Conservation (phyloP, 768 basidiomycete genomes). For the Stropharia rugosoannulata region DNA sequence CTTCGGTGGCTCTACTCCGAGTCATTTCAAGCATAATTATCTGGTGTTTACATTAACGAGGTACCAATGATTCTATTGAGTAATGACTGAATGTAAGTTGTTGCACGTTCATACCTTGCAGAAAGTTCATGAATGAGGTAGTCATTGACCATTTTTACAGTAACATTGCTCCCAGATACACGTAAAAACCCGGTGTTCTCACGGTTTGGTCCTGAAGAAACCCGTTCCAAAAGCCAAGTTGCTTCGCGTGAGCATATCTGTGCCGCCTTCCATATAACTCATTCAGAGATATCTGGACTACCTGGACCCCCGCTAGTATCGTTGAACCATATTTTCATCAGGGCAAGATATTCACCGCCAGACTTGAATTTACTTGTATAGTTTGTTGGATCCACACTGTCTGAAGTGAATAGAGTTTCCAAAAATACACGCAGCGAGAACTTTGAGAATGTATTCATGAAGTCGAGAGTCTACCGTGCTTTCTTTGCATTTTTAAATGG, state of each 20-base stretch:
- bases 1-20: conserved; percentile 15
- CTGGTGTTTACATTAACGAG: conserved; percentile 22
- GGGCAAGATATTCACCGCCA: neutral
- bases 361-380: conserved; percentile 3
- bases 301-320: neutral
- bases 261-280: conserved; percentile 7
- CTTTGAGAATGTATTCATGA: conserved; percentile 1
- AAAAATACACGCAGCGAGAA: conserved; percentile 6
- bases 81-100: conserved; percentile 14
- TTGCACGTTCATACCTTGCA: conserved; percentile 4
- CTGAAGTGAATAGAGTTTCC: conserved; percentile 4
- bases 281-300: neutral
- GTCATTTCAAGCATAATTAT: conserved; percentile 15
- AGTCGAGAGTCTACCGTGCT: neutral
- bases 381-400: neutral
- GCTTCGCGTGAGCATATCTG: conserved; percentile 4
- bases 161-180: conserved; percentile 4
- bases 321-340: conserved; percentile 8
- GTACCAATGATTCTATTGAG: neutral
- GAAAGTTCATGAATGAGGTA: conserved; percentile 5
- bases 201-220: conserved; percentile 3
- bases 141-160: conserved; percentile 10
- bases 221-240: conserved; percentile 3
- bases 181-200: conserved; percentile 4
- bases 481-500: conserved; percentile 5